phyloP scores from a whole-genome alignment of 2,329 filamentous ascomycete genomes.

The Acephala macrosclerotiorum region DNA sequence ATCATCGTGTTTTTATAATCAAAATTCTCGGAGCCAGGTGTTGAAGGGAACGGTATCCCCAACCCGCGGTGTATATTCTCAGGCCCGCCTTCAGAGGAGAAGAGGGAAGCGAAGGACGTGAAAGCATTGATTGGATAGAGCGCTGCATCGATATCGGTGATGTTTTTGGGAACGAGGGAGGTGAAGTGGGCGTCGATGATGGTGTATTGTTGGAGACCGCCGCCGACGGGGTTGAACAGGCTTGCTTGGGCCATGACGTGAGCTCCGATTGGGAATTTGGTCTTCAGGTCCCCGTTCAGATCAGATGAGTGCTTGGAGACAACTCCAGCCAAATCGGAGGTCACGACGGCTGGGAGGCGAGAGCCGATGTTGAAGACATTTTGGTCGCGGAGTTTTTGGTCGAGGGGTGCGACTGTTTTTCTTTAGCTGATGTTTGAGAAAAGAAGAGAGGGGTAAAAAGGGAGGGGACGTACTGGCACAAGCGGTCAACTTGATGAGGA shows the following conservation, averaged over 20 bases:
- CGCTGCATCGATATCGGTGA: slow-evolving; percentile 47
- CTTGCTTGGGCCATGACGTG: slow-evolving; percentile 43
- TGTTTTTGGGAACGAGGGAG: slow-evolving; percentile 44
- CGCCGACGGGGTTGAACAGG: slow-evolving; percentile 15
- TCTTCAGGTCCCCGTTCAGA: background rate
- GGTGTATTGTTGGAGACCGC: slow-evolving; percentile 50
- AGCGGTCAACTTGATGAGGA: slow-evolving; percentile 48
- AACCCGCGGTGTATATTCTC: slow-evolving; percentile 23
- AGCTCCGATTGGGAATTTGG: slow-evolving; percentile 42
- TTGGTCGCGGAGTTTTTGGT: slow-evolving; percentile 48
- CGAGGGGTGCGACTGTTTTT: slow-evolving; percentile 41
- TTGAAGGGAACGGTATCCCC: slow-evolving; percentile 42
- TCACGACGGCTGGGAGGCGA: slow-evolving; percentile 45
- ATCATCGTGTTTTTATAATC: slow-evolving; percentile 39
- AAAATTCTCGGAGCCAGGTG: slow-evolving; percentile 30
- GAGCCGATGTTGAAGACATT: slow-evolving; percentile 46
- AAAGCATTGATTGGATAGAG: slow-evolving; percentile 48
- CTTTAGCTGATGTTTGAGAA: background rate
- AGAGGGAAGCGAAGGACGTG: slow-evolving; percentile 46
- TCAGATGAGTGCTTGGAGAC: slow-evolving; percentile 34
- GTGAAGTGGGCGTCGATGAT: slow-evolving; percentile 42
- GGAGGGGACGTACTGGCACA: slow-evolving; percentile 36
- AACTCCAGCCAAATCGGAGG: slow-evolving; percentile 46
- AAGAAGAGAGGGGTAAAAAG: background rate
- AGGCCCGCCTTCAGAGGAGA: slow-evolving; percentile 33